phyloP scores from a whole-genome alignment of 192 early-diverging fungal genomes.

The Coemansia sp. region DNA sequence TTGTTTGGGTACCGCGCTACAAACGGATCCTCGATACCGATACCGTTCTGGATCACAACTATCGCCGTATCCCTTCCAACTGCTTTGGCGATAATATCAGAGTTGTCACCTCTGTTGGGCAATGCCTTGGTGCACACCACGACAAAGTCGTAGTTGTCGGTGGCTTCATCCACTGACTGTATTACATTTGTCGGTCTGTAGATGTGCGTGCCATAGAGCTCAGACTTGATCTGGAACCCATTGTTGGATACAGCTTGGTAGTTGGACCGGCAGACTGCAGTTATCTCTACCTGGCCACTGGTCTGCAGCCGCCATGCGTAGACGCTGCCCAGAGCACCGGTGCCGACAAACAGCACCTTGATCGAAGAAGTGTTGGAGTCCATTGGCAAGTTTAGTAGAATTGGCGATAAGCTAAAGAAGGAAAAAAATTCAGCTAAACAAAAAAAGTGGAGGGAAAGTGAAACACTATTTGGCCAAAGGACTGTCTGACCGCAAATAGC shows the following conservation, averaged over 20 bases:
- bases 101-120: conserved; percentile 61
- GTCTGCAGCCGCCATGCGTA: conserved; percentile 67
- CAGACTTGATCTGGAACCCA: conserved; percentile 63
- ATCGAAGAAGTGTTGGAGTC: background rate
- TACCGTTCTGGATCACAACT: conserved; percentile 74
- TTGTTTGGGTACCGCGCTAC: conserved; percentile 61
- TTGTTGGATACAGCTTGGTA: conserved; percentile 56
- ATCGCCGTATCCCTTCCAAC: conserved; percentile 57
- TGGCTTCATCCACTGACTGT: conserved; percentile 43
- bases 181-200: conserved; percentile 61
- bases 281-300: conserved; percentile 48
- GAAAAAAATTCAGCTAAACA: background rate
- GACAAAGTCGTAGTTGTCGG: conserved; percentile 58
- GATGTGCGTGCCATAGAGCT: conserved; percentile 57
- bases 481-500: background rate
- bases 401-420: background rate
- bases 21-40: conserved; percentile 66
- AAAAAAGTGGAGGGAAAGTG: background rate
- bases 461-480: background rate
- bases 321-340: conserved; percentile 70
- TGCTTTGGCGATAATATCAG: conserved; percentile 61
- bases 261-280: conserved; percentile 71
- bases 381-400: background rate
- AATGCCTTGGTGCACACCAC: conserved; percentile 70
- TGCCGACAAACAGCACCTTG: conserved; percentile 60